phyloP scores from a whole-genome alignment of 2,329 filamentous ascomycete species.

The Massarina eburnea region DNA sequence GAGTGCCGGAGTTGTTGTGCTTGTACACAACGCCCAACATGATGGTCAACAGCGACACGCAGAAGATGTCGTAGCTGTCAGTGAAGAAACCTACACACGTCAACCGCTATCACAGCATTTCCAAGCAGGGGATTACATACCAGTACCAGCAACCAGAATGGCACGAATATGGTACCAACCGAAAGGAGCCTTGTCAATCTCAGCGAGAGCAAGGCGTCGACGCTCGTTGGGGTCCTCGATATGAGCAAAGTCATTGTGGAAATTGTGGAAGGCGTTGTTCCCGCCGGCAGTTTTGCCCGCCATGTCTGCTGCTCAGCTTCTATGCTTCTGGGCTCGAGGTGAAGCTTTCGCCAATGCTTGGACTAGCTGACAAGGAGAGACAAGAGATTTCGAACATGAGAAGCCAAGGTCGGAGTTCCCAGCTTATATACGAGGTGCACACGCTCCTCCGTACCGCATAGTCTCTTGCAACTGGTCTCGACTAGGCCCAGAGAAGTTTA shows the following conservation, averaged over 20 bases:
- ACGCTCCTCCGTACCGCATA: too few relatives aligned
- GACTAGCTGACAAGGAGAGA: conserved; percentile 9
- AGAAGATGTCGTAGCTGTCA: conserved; percentile 71
- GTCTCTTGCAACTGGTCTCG: too few relatives aligned
- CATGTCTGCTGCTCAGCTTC: conserved; percentile 6
- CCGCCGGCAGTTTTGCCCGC: conserved; percentile 26
- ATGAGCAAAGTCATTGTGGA: conserved; percentile 71
- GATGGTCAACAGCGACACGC: conserved; percentile 48
- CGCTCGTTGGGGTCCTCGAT: conserved; percentile 74
- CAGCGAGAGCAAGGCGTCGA: conserved; percentile 74
- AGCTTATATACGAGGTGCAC: conserved; percentile 1
- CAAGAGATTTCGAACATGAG: conserved; percentile 11
- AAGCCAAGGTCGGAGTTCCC: conserved; percentile 5
- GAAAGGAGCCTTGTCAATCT: conserved; percentile 80
- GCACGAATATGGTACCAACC: conserved; percentile 82
- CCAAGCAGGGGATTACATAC: conserved; percentile 56
- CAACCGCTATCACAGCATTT: conserved; percentile 13
- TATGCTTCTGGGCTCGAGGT: too few relatives aligned
- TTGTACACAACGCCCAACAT: conserved; percentile 84
- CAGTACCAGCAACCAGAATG: conserved; percentile 76
- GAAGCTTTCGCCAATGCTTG: conserved; percentile 20
- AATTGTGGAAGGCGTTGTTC: conserved; percentile 45
- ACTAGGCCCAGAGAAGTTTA: too few relatives aligned
- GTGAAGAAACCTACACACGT: conserved; percentile 67
- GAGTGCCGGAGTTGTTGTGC: conserved; percentile 49